Evolutionary conservation across 257 asterid genomes (phyloP).

Genomic region (Fraxinus cuspidata): DNA sequence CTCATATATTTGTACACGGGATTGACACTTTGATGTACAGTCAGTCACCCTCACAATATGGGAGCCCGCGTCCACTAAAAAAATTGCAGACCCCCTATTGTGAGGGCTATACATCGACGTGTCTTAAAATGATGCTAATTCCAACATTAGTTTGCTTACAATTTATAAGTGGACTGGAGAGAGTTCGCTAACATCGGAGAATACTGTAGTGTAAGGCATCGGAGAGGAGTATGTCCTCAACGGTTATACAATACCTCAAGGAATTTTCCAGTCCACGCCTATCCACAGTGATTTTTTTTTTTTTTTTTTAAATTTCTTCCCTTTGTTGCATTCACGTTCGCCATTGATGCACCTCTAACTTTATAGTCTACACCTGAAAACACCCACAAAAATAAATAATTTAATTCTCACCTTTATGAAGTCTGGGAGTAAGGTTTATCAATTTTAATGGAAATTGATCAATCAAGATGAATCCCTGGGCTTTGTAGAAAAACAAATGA

Average conservation of each 20-base stretch:
- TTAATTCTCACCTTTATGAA: background rate
- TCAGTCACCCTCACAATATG: too few relatives aligned
- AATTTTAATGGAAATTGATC: conserved; percentile 33
- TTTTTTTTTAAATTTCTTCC: background rate
- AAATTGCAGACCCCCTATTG: too few relatives aligned
- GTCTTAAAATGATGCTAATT: too few relatives aligned
- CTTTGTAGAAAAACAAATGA: conserved; percentile 10
- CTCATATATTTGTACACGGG: too few relatives aligned
- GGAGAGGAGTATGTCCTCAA: conserved; percentile 2
- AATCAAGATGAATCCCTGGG: conserved; percentile 31
- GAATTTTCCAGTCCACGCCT: background rate
- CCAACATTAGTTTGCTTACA: too few relatives aligned
- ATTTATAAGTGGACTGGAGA: background rate
- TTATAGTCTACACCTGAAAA: background rate
- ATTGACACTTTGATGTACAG: too few relatives aligned
- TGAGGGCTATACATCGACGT: too few relatives aligned
- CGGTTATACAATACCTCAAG: background rate
- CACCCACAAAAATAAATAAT: background rate
- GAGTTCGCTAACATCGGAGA: background rate
- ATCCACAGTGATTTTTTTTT: background rate
- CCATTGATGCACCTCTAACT: conserved; percentile 14
- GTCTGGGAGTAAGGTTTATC: conserved; percentile 8
- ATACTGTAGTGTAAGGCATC: background rate
- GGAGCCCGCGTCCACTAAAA: too few relatives aligned
- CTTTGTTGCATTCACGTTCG: conserved; percentile 27